phyloP scores from a whole-genome alignment of 345 rosid genomes.

The Populus nigra region DNA sequence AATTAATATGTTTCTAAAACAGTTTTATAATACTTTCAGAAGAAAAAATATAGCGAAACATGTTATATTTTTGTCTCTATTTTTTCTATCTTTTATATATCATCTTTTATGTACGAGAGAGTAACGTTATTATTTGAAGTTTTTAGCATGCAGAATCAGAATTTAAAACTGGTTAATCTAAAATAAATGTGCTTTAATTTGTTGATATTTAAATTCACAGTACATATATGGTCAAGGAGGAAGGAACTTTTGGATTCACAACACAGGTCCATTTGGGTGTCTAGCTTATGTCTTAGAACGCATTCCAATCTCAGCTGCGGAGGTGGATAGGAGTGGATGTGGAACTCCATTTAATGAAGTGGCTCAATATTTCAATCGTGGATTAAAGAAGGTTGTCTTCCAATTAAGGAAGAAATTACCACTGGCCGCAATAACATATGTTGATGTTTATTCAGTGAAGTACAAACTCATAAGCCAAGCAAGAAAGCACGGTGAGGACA shows the following conservation, averaged over 20 bases:
- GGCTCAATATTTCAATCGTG: slow-evolving; percentile 48
- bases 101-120: too few relatives aligned
- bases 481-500: slow-evolving; percentile 42
- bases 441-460: slow-evolving; percentile 60
- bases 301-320: slow-evolving; percentile 31
- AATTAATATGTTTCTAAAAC: too few relatives aligned
- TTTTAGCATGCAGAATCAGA: too few relatives aligned
- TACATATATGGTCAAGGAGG: slow-evolving; percentile 57
- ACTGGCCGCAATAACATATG: slow-evolving; percentile 53
- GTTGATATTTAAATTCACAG: slow-evolving; percentile 19
- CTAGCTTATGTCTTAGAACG: slow-evolving; percentile 52
- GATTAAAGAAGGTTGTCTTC: slow-evolving; percentile 35
- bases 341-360: slow-evolving; percentile 60
- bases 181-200: too few relatives aligned
- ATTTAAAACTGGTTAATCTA: too few relatives aligned
- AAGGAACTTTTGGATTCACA: slow-evolving; percentile 75
- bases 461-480: slow-evolving; percentile 51
- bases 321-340: slow-evolving; percentile 55
- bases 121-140: too few relatives aligned
- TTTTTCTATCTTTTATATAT: too few relatives aligned
- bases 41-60: too few relatives aligned
- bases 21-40: too few relatives aligned
- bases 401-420: slow-evolving; percentile 52
- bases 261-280: slow-evolving; percentile 76
- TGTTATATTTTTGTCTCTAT: too few relatives aligned